These are phyloP conservation scores for Vitis cinerea DNA, from an alignment of 164 flowering plant genomes.

Conservation along the genomic window DNA sequence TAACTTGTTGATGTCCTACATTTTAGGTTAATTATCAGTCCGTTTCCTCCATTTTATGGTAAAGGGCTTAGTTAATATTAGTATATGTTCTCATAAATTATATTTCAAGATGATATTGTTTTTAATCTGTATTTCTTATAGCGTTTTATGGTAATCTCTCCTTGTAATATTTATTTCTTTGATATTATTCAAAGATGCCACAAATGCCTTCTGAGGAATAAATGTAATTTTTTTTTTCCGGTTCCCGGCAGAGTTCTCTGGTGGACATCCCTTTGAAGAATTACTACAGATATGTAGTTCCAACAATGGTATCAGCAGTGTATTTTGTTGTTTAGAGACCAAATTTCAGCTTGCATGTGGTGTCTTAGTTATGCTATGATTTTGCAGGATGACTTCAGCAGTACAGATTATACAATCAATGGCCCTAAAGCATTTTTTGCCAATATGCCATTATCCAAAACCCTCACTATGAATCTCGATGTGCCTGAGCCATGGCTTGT, in stretches of 20 bases:
- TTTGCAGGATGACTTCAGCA: constrained; percentile 91
- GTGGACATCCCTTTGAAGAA: constrained; percentile 95
- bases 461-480: constrained; percentile 99
- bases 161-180: neutral
- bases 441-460: constrained; percentile 95
- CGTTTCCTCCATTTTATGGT: too few species aligned
- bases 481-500: constrained; percentile 99
- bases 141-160: too few species aligned
- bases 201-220: neutral
- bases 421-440: constrained; percentile 97
- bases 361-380: constrained; percentile 13
- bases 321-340: neutral
- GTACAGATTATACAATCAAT: constrained; percentile 53
- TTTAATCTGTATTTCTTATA: too few species aligned
- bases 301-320: constrained; percentile 61
- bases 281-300: constrained; percentile 93
- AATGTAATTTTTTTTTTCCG: neutral
- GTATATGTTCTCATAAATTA: too few species aligned
- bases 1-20: too few species aligned
- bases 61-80: too few species aligned
- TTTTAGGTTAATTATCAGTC: too few species aligned
- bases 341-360: neutral
- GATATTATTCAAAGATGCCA: neutral
- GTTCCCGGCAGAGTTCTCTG: constrained; percentile 82
- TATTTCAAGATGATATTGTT: too few species aligned